Evolutionary conservation across 78 protist species (phyloP), one percentile per base, ranked within the genome.

Genomic region (Dictyostelium intermedium): DNA sequence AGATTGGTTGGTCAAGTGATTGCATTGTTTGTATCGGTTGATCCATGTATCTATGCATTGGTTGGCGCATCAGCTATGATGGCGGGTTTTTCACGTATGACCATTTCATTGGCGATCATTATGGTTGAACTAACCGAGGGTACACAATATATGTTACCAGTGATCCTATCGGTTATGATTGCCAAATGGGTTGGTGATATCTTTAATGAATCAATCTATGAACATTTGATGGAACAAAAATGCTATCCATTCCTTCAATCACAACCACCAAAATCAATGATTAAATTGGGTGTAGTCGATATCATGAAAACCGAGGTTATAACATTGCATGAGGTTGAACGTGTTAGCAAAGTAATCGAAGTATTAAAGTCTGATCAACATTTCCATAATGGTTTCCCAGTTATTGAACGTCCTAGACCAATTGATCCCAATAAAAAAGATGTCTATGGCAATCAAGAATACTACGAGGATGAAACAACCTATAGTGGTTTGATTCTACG

Each of bases 11-110:
- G 99, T 60, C 87, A 76, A 50, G 7, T 91, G 2, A 63, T 87
- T 50, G 96, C 41, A 23, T 34, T 80, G 56, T 89, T 89, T 23
- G 47, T 50, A 0, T 43, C 80, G 1, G 85, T 92, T 18, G 96
- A 92, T 30, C 96, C 96, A 13, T 81, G 84, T 34, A 84, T 92
- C 11, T 92, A 92, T 41, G 99, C 99, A 18, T 92, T 97, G 61
- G 96, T 98, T 27, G 99, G 99, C 3, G 96, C 98, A 0, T 98
- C 98, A 25, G 95, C 99, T 3, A 66, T 97, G 79, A 96, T 98
- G 85, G 97, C 95, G 50, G 99, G 99, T 14, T 97, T 97, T 53
- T 91, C 94, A 5, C 82, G 99, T 45, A 97, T 98, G 98, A 97
- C 99, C 9, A 92, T 98, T 73, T 85, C 97, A 3, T 87, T 97